These are phyloP conservation scores for Quercus phellos DNA, from an alignment of 331 rosid species.

Conservation along the genomic window DNA sequence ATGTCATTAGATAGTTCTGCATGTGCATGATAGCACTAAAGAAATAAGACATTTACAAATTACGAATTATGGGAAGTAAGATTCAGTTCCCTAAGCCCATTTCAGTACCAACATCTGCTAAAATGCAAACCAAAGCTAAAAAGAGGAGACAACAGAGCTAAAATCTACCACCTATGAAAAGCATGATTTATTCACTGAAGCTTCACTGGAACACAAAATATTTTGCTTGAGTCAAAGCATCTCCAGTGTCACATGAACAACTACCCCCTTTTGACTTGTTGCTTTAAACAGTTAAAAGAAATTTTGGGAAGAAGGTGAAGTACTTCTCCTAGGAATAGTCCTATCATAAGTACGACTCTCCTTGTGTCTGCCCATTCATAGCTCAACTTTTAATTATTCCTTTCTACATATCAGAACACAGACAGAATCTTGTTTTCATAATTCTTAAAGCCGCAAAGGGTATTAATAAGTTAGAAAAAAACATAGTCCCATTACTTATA, in stretches of 20 bases:
- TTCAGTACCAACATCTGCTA: background rate
- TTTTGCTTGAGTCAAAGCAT: background rate
- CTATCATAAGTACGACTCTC: background rate
- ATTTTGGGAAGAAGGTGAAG: too few species aligned
- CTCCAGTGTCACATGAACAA: background rate
- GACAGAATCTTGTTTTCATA: background rate
- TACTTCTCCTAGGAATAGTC: background rate
- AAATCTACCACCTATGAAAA: background rate
- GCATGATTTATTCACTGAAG: background rate
- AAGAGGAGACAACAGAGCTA: background rate
- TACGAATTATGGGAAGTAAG: background rate
- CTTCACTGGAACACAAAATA: background rate
- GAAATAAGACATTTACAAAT: background rate
- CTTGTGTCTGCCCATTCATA: background rate
- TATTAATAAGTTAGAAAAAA: background rate
- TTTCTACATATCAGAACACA: background rate
- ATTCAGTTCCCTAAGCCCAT: background rate
- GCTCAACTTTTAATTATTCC: background rate
- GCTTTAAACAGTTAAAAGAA: too few species aligned
- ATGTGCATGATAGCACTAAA: background rate
- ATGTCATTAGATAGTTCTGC: background rate
- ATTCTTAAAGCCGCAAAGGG: background rate
- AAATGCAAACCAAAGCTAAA: background rate
- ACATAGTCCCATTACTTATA: background rate
- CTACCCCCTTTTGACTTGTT: background rate